Percentiles rank a stretch among this genome's conserved stretches.
phyloP scores from a whole-genome alignment of 805 yeast species.

The Lipomyces kockii region DNA sequence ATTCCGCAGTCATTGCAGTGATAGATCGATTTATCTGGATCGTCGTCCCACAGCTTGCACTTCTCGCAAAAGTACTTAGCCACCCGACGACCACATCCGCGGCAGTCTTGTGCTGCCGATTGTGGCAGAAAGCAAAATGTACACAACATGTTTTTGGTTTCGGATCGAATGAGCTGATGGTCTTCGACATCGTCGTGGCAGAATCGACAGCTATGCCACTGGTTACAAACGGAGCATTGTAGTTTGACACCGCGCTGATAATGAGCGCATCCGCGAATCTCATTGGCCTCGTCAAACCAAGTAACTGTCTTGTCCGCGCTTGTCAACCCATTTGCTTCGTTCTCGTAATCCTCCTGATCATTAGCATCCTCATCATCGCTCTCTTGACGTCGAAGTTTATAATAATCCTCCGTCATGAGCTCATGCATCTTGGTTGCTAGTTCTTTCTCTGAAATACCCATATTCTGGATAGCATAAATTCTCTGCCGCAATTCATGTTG shows the following conservation, averaged over 20 bases:
- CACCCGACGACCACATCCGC: slow-evolving; percentile 65
- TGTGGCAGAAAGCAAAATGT: slow-evolving; percentile 81
- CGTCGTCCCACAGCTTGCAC: slow-evolving; percentile 85
- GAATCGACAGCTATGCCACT: slow-evolving; percentile 81
- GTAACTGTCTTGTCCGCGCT: slow-evolving; percentile 23
- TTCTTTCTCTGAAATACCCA: slow-evolving; percentile 44
- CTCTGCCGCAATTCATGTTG: slow-evolving; percentile 39
- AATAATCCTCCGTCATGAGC: slow-evolving; percentile 47
- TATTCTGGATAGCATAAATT: slow-evolving; percentile 42
- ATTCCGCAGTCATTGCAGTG: slow-evolving; percentile 94
- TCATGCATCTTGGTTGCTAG: slow-evolving; percentile 45
- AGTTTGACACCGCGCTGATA: slow-evolving; percentile 82
- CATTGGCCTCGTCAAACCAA: slow-evolving; percentile 47
- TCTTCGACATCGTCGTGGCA: slow-evolving; percentile 66
- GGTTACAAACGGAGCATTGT: slow-evolving; percentile 74
- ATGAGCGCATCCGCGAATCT: slow-evolving; percentile 72
- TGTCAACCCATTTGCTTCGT: slow-evolving; percentile 20
- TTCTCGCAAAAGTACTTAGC: slow-evolving; percentile 77
- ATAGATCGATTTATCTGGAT: slow-evolving; percentile 73
- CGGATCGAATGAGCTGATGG: slow-evolving; percentile 63
- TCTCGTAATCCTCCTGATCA: slow-evolving; percentile 17
- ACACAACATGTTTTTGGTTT: slow-evolving; percentile 73
- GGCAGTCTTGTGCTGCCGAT: slow-evolving; percentile 69
- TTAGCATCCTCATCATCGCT: slow-evolving; percentile 42
- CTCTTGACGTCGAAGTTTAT: slow-evolving; percentile 31